Evolutionary conservation across 139 green algal species (phyloP).

Genomic region (Raphidocelis subcapitata): DNA sequence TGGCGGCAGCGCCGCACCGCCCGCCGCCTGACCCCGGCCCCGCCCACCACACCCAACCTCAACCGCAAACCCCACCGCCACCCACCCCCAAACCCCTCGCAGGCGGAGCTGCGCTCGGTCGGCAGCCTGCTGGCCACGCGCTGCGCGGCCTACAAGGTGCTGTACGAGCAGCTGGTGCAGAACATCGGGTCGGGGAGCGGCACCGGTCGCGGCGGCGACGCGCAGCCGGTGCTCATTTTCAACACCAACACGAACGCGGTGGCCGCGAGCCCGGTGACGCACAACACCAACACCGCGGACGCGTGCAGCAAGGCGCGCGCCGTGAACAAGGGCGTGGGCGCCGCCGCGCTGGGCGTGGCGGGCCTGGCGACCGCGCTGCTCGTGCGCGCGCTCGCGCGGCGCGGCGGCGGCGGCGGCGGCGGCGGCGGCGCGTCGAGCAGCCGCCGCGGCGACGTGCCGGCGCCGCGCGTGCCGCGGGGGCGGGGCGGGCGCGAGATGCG

Average conservation of each 20-base stretch:
- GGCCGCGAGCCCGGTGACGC: not conserved
- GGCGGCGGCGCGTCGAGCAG: not conserved
- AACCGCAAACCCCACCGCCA: no score
- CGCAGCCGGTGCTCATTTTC: constrained; percentile 8
- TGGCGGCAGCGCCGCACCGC: no score
- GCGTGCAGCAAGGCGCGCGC: constrained; percentile 22
- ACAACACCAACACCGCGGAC: constrained; percentile 20
- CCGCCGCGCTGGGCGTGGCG: constrained; percentile 18
- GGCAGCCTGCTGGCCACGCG: constrained; percentile 20
- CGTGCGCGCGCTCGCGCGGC: not conserved
- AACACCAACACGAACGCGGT: constrained; percentile 11
- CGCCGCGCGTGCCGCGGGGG: constrained; percentile 6
- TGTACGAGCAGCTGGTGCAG: constrained; percentile 28
- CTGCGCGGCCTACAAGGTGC: constrained; percentile 25
- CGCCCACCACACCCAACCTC: no score
- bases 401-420: constrained; percentile 7
- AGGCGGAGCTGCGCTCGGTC: constrained; percentile 18
- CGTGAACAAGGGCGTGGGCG: constrained; percentile 18
- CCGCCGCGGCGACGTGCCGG: not conserved
- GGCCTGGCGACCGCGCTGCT: constrained; percentile 8
- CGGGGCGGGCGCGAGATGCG: constrained; percentile 17
- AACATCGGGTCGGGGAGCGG: constrained; percentile 4
- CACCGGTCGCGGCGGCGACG: not conserved
- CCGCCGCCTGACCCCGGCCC: no score
- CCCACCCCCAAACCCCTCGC: not conserved